Base-by-base conservation (phyloP, 495 filamentous ascomycete genomes). In the Talaromyces stipitatus region DNA sequence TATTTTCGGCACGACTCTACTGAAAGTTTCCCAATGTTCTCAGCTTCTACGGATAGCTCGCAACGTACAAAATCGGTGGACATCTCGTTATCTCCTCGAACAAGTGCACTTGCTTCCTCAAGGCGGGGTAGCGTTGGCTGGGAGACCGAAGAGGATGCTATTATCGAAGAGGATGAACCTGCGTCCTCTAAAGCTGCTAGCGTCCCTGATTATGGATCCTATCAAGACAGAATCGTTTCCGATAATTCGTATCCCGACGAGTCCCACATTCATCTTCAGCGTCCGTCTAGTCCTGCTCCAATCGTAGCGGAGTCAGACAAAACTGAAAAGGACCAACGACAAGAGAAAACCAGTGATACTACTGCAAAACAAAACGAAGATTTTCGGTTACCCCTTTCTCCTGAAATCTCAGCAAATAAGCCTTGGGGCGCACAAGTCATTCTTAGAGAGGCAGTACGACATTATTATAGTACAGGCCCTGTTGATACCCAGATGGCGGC, bases 11-110 rank as follows among this genome's bases (percentile, higher is more conserved):
- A 87, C 47, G 85, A 91, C 60, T 95, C 90, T 2, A 81, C 85
- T 22, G 90, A 92, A 58, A 91, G 88, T 61, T 90, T 90, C 61
- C 82, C 86, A 29, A 83, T 94, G 75, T 90, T 95, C 66, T 91
- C 86, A n/a, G 80, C 85, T 7, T 91, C 89, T 2, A 83, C 84
- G 11, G 81, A 85, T 16, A 84, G 82, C 48, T 81, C 77, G 4
- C 68, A 77, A 33, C 76, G 72, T 30, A 69, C 72, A 3, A 76
- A 72, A 54, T 80, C 76, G 29, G 58, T 72, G 0, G 71, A 62
- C 3, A 70, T 71, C 23, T 80, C 78, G 2, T 75, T 72, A 14
- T 73, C 69, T 18, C 71, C 74, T 28, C 68, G 60, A 14, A 55
- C 60, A 10, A 65, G 51, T 46, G 50, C 62, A 20, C 51, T 67